Evolutionary conservation across 768 basidiomycete species (phyloP).

Genomic region (Tephrocybe sp.): DNA sequence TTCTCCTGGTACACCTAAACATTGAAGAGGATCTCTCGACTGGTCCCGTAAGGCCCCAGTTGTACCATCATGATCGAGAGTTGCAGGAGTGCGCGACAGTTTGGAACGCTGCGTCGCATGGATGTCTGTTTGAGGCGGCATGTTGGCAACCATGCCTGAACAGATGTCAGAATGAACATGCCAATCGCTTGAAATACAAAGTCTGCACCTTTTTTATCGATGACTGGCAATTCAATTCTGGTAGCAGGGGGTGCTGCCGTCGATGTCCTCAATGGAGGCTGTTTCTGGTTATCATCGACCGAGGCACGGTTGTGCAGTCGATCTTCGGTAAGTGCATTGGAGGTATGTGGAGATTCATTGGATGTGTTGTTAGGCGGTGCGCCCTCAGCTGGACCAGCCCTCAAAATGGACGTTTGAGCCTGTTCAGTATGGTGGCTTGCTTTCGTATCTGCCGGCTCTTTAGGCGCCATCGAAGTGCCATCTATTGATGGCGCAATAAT

Average conservation of each 20-base stretch:
- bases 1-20: neutral
- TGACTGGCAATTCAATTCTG: neutral
- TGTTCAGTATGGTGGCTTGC: neutral
- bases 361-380: neutral
- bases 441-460: neutral
- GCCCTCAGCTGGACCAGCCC: neutral
- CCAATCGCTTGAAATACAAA: neutral
- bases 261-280: neutral
- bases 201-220: neutral
- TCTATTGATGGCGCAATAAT: neutral
- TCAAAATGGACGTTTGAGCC: neutral
- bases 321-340: neutral
- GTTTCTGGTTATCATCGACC: neutral
- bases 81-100: neutral
- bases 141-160: neutral
- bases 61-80: neutral
- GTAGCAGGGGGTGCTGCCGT: neutral
- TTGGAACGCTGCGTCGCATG: neutral
- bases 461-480: neutral
- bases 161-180: neutral
- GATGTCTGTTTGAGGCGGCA: neutral
- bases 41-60: neutral
- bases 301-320: neutral
- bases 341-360: neutral
- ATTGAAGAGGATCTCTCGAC: neutral